Conservation (phyloP, 495 filamentous ascomycete species). For the Corynascus novoguineensis region DNA sequence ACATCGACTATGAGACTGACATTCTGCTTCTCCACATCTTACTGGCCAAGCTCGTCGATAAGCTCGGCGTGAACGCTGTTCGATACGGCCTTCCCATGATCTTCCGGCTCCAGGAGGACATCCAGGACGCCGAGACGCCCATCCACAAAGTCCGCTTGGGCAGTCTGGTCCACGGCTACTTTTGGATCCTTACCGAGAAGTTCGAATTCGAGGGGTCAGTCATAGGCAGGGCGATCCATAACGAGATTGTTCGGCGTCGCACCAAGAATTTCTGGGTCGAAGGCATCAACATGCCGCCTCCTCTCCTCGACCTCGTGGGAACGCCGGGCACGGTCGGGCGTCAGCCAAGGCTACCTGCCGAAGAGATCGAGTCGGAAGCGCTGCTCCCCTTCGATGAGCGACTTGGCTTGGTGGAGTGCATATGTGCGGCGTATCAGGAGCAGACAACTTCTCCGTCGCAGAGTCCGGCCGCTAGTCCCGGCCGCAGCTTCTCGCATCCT, state of each 20-base stretch:
- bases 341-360: conserved; percentile 41
- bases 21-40: conserved; percentile 70
- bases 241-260: conserved; percentile 68
- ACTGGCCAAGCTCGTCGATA: conserved; percentile 62
- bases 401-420: conserved; percentile 59
- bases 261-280: conserved; percentile 70
- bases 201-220: conserved; percentile 67
- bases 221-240: conserved; percentile 62
- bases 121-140: conserved; percentile 57
- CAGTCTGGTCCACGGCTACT: conserved; percentile 80
- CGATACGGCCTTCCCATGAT: conserved; percentile 80
- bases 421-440: conserved; percentile 62
- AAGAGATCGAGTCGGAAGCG: conserved; percentile 52
- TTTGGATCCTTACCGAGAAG: conserved; percentile 69
- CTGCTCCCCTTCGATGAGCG: conserved; percentile 64
- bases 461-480: conserved; percentile 68
- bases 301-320: conserved; percentile 43
- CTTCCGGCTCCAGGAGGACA: conserved; percentile 77
- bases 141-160: conserved; percentile 68
- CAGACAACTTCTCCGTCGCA: conserved; percentile 54
- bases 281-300: conserved; percentile 62
- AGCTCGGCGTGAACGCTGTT: conserved; percentile 79
- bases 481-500: conserved; percentile 57
- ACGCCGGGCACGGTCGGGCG: conserved; percentile 45
- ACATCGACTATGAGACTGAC: conserved; percentile 62